These are phyloP conservation scores for Penicillium chermesinum DNA, from an alignment of 495 filamentous ascomycete genomes.

Conservation along the genomic window DNA sequence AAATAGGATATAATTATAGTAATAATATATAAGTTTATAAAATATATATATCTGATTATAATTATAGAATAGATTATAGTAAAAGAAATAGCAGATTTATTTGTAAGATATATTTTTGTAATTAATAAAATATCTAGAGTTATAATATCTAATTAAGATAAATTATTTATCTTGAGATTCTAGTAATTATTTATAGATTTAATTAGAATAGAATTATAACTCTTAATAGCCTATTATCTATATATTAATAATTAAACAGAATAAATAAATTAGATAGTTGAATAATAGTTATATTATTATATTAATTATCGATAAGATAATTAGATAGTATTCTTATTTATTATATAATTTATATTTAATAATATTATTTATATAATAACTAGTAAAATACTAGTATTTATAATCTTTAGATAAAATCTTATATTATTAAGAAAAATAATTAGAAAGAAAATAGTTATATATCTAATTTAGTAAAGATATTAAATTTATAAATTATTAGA, in stretches of 20 bases:
- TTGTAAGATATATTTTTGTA: not conserved
- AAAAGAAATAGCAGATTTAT: not conserved
- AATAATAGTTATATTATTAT: conserved; percentile 9
- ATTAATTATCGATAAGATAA: conserved; percentile 10
- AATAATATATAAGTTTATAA: not conserved
- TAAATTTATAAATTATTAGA: conserved; percentile 9
- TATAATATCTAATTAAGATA: conserved; percentile 2
- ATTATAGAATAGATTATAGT: not conserved
- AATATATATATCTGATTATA: not conserved
- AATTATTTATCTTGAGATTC: conserved; percentile 1
- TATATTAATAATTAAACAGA: conserved; percentile 10
- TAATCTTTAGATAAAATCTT: conserved; percentile 5
- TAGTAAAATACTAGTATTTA: conserved; percentile 4
- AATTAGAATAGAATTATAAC: conserved; percentile 4
- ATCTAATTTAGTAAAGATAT: not conserved
- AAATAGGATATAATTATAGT: not conserved
- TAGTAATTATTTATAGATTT: conserved; percentile 3
- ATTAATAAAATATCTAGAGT: not conserved
- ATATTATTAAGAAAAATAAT: conserved; percentile 8
- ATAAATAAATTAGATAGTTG: conserved; percentile 5
- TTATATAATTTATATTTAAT: conserved; percentile 12
- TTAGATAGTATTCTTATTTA: conserved; percentile 2
- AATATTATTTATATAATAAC: conserved; percentile 6
- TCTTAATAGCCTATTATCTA: conserved; percentile 3
- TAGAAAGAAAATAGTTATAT: conserved; percentile 1